Evolutionary conservation across 140 eudicot genomes (phyloP), one percentile per base, ranked within the genome.

Genomic region (Flaveria floridana): DNA sequence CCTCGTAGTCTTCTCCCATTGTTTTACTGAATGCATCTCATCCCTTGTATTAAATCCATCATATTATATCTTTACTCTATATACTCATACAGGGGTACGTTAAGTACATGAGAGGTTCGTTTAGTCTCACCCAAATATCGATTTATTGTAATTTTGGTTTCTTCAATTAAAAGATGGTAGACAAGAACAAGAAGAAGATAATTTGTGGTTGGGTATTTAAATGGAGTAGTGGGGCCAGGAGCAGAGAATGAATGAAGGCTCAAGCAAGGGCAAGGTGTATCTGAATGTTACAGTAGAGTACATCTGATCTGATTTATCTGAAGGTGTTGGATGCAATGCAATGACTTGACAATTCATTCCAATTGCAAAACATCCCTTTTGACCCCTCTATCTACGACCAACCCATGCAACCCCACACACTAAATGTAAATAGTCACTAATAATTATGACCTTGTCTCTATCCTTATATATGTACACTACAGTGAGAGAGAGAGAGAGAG

Each of bases 331-430:
- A 12, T 48, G n/a, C 18, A 55, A 74, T 73, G 78, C 7, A 28
- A 18, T 65, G 78, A 16, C 62, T 55, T 65, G 79, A 79, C 83
- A 65, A 66, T 11, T 79, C 83, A 73, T 51, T 79, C 50, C 75
- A 53, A 46, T 73, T 79, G 75, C 70, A 73, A 73, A 79, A 66
- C 79, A 79, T 73, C 79, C 83, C 75, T 66, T 56, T 69, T 77
- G 81, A 77, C 79, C 74, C 67, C 52, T 73, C 69, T 51, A n/a
- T 52, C 18, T 34, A 34, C 41, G 41, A 34, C 41, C 70, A 69
- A 13, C 65, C 52, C 81, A 52, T 67, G 25, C 39, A 42, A 18
- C 80, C 46, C 80, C 46, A 44, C 50, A 44, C 50, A 44, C 50
- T 44, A 44, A 7, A 11, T 44, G 50, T 44, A 44, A 44, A 11